These are phyloP conservation scores for Toxicodendron radicans DNA, from an alignment of 345 rosid species.

Conservation along the genomic window DNA sequence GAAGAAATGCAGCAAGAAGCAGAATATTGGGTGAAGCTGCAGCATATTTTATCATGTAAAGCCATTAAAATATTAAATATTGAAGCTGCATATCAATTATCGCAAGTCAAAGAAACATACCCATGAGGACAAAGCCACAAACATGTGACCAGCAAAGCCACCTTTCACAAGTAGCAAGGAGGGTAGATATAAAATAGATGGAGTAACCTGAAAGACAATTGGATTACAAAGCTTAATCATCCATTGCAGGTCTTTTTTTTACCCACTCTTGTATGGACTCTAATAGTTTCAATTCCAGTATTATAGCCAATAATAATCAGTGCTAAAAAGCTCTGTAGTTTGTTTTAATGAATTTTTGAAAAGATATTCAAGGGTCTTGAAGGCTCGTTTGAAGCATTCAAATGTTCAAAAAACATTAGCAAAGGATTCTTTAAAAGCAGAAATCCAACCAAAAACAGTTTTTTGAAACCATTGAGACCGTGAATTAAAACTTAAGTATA, in stretches of 20 bases:
- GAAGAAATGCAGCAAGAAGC: conserved; percentile 58
- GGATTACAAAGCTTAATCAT: conserved; percentile 1
- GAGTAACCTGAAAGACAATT: conserved; percentile 36
- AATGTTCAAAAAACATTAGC: neutral
- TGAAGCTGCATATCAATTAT: neutral
- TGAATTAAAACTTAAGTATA: too few species aligned
- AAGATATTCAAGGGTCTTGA: neutral
- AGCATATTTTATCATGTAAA: conserved; percentile 19
- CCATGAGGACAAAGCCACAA: conserved; percentile 49
- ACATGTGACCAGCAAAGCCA: conserved; percentile 44
- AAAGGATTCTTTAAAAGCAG: neutral
- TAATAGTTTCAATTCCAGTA: neutral
- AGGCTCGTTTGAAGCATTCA: neutral
- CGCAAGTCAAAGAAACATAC: conserved; percentile 22
- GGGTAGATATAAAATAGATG: conserved; percentile 30
- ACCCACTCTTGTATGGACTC: neutral
- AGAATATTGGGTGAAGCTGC: conserved; percentile 65
- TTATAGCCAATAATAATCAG: neutral
- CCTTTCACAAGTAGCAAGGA: conserved; percentile 33
- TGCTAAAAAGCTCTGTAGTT: neutral
- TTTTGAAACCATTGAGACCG: neutral
- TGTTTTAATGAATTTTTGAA: neutral
- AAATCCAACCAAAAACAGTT: neutral
- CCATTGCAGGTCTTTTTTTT: neutral
- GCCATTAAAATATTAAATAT: conserved; percentile 1